Percentiles rank a stretch among this genome's conserved stretches.
These are phyloP conservation scores for Leccinum ponderosum DNA, from an alignment of 1,284 basidiomycete genomes.

Conservation along the genomic window DNA sequence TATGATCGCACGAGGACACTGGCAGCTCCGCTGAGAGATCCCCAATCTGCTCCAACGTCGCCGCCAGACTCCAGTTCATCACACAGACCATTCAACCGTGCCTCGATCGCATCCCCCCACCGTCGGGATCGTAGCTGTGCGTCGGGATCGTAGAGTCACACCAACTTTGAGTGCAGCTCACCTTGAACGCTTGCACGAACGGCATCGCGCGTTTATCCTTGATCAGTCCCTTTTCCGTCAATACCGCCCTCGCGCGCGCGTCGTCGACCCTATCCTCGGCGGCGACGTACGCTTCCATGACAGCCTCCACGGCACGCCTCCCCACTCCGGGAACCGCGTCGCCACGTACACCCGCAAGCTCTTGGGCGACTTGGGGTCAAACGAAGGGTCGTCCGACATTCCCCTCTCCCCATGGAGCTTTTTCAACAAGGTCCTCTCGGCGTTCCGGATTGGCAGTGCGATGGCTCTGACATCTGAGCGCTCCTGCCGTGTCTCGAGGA, in stretches of 20 bases:
- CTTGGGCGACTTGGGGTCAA: conserved; percentile 85
- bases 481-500: no score
- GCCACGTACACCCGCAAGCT: conserved; percentile 89
- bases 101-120: no score
- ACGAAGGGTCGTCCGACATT: conserved; percentile 45
- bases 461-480: no score
- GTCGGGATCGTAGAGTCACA: no score
- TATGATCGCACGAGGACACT: no score
- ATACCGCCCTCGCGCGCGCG: conserved; percentile 68
- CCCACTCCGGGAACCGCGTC: conserved; percentile 89
- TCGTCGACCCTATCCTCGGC: conserved; percentile 78
- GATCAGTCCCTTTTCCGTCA: conserved; percentile 79
- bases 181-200: no score
- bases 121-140: no score
- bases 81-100: no score
- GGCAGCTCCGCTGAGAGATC: no score
- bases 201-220: conserved; percentile 32
- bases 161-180: no score
- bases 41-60: no score
- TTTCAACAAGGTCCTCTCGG: conserved; percentile 80
- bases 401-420: conserved; percentile 62
- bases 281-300: conserved; percentile 73
- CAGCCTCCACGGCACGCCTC: conserved; percentile 75
- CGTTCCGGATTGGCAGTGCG: conserved; percentile 68
- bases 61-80: no score